These are phyloP conservation scores for Entomortierella lignicola DNA, from an alignment of 192 early-diverging fungal genomes.

Conservation along the genomic window DNA sequence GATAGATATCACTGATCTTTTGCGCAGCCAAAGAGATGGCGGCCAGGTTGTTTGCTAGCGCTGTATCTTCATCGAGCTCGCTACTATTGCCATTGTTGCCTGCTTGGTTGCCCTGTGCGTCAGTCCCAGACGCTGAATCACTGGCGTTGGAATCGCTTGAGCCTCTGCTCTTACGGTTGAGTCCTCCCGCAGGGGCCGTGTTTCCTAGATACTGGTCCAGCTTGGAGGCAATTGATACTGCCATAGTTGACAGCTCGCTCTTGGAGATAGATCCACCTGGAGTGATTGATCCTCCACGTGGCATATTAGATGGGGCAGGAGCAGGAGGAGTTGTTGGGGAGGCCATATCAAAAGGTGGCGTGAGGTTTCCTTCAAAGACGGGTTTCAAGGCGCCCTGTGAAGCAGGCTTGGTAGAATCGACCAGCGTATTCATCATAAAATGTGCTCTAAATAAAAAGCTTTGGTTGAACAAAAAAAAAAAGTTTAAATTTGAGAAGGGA, in stretches of 20 bases:
- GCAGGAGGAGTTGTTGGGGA: neutral
- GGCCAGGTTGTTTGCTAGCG: conserved; percentile 47
- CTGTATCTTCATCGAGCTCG: conserved; percentile 31
- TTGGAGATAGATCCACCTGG: conserved; percentile 45
- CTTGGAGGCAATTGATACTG: conserved; percentile 43
- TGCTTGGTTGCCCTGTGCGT: neutral
- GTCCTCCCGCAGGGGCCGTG: conserved; percentile 1
- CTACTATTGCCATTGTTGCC: conserved; percentile 12
- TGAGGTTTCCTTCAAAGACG: neutral
- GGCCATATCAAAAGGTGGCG: neutral
- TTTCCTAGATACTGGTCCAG: conserved; percentile 49
- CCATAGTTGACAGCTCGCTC: conserved; percentile 48
- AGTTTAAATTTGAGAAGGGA: neutral
- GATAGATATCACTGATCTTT: conserved; percentile 54
- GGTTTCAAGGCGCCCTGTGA: neutral
- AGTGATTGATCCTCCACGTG: conserved; percentile 34
- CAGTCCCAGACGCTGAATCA: neutral
- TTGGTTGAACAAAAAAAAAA: too few species aligned
- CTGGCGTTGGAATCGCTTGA: conserved; percentile 22
- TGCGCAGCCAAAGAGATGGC: conserved; percentile 47
- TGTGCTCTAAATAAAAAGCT: too few species aligned
- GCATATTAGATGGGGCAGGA: conserved; percentile 1
- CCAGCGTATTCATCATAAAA: neutral
- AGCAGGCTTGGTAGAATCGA: neutral
- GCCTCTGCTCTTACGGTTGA: conserved; percentile 7